Base-by-base conservation (phyloP, 2,329 filamentous ascomycete species). In the Mycocentrospora acerina region DNA sequence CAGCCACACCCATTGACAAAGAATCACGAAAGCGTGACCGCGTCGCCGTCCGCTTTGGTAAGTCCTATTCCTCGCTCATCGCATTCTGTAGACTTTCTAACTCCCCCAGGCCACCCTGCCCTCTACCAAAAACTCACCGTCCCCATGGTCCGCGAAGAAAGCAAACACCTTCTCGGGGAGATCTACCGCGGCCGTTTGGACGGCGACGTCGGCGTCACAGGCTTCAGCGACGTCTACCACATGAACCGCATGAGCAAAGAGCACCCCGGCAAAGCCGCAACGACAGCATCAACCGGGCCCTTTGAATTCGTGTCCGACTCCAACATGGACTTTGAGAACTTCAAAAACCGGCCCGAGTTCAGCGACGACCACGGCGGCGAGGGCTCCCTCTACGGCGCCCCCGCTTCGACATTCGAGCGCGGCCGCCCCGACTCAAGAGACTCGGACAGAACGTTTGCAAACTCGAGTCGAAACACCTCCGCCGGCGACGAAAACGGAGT, bases 141-240 rank as follows among this genome's bases (percentile, higher is more conserved):
- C 0, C 91, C 91, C 3, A 96, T 97, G 90, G 91, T 97, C 3
- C 86, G 94, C 57, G 86, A 88, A 37, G 95, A 87, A 68, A 88
- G 89, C 2, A 88, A 93, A 57, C 90, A 93, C 42, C 78, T 93
- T 27, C 77, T 98, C 8, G 84, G 85, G n/a, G 81, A 86, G 29
- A 78, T 98, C 33, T 96, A 96, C 64, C 83, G 83, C 16, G 91
- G 90, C 9, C 84, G 91, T 4, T 71, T 95, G 16, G 84, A 89
- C 40, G 79, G 81, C 17, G 76, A 75, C 2, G 24, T 62, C 1
- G 63, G 60, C 15, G 76, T 75, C n/a, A 72, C 77, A 0, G 85
- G 82, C 27, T 90, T 93, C 70, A 90, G 87, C 19, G 90, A 95
- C 59, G 85, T 88, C 18, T 89, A 86, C 59, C 80, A 79, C 2